Evolutionary conservation across 2,329 filamentous ascomycete genomes (phyloP).

Genomic region (Colletotrichum zoysiae): DNA sequence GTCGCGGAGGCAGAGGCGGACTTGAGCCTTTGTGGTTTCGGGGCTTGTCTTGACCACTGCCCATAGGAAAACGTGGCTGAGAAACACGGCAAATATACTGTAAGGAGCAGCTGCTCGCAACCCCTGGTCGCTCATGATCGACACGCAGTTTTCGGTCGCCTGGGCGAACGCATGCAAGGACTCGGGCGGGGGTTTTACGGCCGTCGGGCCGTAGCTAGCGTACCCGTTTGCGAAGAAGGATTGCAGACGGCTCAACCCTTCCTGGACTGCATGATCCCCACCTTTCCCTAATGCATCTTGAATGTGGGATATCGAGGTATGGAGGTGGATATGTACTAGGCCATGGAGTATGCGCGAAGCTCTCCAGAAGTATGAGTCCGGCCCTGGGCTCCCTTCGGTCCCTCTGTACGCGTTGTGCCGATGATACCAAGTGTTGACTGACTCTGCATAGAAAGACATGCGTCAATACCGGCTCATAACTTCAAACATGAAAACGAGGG

Average conservation of each 20-base stretch:
- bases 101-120: conserved; percentile 5
- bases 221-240: conserved; percentile 8
- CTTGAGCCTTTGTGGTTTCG: not conserved
- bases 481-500: not conserved
- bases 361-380: not conserved
- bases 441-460: not conserved
- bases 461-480: not conserved
- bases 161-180: not conserved
- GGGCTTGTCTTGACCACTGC: conserved; percentile 1
- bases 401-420: not conserved
- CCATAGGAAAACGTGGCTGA: conserved; percentile 20
- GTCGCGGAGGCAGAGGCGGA: not conserved
- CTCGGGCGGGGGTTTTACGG: not conserved
- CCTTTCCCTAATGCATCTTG: conserved; percentile 26
- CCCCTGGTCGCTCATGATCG: not conserved
- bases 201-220: not conserved
- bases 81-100: conserved; percentile 18
- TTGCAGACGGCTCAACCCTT: conserved; percentile 8
- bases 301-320: conserved; percentile 13
- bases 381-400: not conserved
- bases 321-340: conserved; percentile 11
- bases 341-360: conserved; percentile 14
- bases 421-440: not conserved
- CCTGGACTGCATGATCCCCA: not conserved
- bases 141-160: not conserved